Conservation (phyloP, 441 rosid genomes). For the Brassica balearica region DNA sequence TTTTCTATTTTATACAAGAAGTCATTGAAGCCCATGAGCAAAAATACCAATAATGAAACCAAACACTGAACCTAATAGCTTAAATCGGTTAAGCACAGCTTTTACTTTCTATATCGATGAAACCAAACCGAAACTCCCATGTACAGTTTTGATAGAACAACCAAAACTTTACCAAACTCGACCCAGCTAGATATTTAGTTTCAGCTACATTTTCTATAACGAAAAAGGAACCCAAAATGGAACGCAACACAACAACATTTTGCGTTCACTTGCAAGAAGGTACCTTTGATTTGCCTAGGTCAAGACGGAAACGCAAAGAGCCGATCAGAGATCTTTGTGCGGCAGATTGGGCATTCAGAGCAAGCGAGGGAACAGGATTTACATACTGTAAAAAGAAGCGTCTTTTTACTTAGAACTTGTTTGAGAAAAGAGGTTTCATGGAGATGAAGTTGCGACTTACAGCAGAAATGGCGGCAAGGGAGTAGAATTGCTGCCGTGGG, state of each 20-base stretch:
- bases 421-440: conserved; percentile 11
- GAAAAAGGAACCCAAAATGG: conserved; percentile 4
- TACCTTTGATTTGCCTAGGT: conserved; percentile 40
- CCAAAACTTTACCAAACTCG: not conserved
- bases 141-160: not conserved
- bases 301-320: conserved; percentile 91
- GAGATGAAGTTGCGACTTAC: conserved; percentile 53
- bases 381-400: conserved; percentile 71
- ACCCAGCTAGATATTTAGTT: conserved; percentile 6
- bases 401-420: not conserved
- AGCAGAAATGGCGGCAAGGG: conserved; percentile 96
- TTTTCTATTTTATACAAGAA: not conserved
- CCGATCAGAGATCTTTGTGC: conserved; percentile 90
- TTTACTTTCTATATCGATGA: not conserved
- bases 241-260: conserved; percentile 17
- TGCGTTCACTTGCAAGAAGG: not conserved
- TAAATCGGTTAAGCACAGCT: not conserved
- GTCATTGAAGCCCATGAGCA: too few species aligned
- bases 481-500: conserved; percentile 94
- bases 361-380: conserved; percentile 96
- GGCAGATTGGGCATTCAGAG: conserved; percentile 96
- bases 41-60: too few species aligned
- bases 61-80: conserved; percentile 4
- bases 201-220: conserved; percentile 14
- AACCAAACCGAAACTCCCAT: not conserved